These are phyloP conservation scores for Candida orba DNA, from an alignment of 805 yeast genomes.

Conservation along the genomic window DNA sequence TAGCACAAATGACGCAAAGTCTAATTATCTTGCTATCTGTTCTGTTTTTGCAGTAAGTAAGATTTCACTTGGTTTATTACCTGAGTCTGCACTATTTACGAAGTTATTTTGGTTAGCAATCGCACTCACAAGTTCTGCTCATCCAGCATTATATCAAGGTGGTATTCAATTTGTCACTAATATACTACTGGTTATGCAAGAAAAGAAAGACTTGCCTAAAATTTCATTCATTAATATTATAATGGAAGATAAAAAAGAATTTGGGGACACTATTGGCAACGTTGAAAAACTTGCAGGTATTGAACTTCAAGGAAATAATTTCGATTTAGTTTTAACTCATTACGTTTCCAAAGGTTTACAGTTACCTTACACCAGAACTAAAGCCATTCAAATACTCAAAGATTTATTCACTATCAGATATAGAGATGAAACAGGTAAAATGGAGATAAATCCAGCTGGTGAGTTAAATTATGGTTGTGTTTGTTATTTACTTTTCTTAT, in stretches of 20 bases:
- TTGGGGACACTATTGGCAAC: conserved; percentile 35
- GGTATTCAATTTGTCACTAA: conserved; percentile 32
- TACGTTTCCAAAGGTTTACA: conserved; percentile 50
- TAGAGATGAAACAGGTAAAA: conserved; percentile 24
- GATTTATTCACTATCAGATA: conserved; percentile 37
- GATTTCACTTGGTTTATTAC: conserved; percentile 31
- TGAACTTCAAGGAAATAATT: conserved; percentile 35
- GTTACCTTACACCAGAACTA: conserved; percentile 46
- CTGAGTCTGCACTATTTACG: conserved; percentile 23
- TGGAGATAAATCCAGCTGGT: conserved; percentile 9
- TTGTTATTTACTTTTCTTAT: conserved; percentile 29
- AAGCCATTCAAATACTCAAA: conserved; percentile 39
- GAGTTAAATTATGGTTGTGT: conserved; percentile 9
- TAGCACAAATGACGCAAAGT: conserved; percentile 20
- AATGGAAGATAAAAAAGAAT: conserved; percentile 9
- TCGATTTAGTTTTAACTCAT: conserved; percentile 44
- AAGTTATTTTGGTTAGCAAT: conserved; percentile 33
- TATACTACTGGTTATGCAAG: conserved; percentile 27
- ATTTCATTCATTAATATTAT: too few relatives aligned
- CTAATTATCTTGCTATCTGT: conserved; percentile 24
- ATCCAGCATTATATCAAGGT: conserved; percentile 32
- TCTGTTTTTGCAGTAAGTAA: conserved; percentile 35
- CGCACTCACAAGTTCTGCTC: conserved; percentile 26
- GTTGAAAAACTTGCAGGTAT: conserved; percentile 38
- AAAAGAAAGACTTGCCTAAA: conserved; percentile 21